Conservation (phyloP, 1,284 basidiomycete genomes). For the Thecaphora frezii region DNA sequence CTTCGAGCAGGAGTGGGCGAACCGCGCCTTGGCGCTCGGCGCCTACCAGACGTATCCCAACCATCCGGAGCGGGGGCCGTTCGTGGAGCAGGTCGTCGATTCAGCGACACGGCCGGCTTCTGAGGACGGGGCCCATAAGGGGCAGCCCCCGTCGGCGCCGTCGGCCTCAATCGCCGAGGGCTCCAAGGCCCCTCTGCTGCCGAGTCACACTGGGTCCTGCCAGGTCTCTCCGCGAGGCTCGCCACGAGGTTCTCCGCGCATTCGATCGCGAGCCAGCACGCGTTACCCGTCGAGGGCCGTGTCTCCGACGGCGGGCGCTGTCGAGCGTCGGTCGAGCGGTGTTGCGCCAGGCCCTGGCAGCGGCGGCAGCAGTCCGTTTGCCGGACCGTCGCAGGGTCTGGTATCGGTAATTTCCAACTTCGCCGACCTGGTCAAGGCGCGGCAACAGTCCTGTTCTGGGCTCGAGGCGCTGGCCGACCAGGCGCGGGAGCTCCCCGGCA, state of each 20-base stretch:
- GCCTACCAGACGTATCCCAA: too few relatives aligned
- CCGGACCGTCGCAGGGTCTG: constrained; percentile 18
- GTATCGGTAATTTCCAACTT: constrained; percentile 28
- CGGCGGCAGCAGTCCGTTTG: neutral
- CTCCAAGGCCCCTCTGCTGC: too few relatives aligned
- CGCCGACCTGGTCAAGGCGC: constrained; percentile 35
- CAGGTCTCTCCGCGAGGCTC: too few relatives aligned
- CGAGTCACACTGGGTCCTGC: too few relatives aligned
- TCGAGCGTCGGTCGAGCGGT: neutral
- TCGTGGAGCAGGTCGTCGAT: too few relatives aligned
- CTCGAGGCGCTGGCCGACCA: constrained; percentile 31
- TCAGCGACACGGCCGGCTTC: too few relatives aligned
- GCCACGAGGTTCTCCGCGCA: neutral
- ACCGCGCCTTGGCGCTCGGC: constrained; percentile 1
- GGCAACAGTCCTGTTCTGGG: constrained; percentile 31
- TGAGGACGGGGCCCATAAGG: too few relatives aligned
- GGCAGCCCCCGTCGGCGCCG: too few relatives aligned
- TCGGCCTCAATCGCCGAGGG: too few relatives aligned
- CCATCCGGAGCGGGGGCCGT: too few relatives aligned
- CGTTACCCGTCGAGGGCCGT: neutral
- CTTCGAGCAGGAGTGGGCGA: constrained; percentile 35
- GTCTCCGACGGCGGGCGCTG: neutral
- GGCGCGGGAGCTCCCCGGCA: constrained; percentile 18
- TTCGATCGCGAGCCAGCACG: neutral
- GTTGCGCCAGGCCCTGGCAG: too few relatives aligned